phyloP scores from a whole-genome alignment of 768 basidiomycete species.

The Suillus fuscotomentosus region DNA sequence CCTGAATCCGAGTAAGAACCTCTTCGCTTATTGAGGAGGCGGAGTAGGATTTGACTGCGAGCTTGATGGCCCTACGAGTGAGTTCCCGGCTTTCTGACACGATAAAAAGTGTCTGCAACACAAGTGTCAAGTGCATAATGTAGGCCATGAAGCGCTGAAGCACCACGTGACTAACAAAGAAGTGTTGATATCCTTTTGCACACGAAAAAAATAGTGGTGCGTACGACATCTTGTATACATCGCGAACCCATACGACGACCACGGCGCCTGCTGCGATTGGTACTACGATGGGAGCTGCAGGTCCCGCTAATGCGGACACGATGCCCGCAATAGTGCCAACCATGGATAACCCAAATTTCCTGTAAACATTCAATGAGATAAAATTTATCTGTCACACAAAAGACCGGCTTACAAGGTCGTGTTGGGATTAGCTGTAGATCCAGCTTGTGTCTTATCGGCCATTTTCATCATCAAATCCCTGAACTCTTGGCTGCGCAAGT shows the following conservation, averaged over 20 bases:
- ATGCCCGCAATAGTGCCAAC: background rate
- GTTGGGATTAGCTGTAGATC: too few species aligned
- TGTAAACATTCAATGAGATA: background rate
- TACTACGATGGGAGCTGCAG: background rate
- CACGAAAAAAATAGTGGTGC: background rate
- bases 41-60: background rate
- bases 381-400: background rate
- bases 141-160: slow-evolving; percentile 21
- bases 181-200: background rate
- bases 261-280: background rate
- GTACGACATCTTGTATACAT: background rate
- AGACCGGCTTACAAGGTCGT: too few species aligned
- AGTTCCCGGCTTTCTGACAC: background rate
- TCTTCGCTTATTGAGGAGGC: background rate
- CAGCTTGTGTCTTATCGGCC: too few species aligned
- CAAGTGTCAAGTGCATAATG: slow-evolving; percentile 23
- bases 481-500: too few species aligned
- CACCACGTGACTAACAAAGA: slow-evolving; percentile 1
- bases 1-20: background rate
- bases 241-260: background rate
- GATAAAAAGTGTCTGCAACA: slow-evolving; percentile 20
- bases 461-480: too few species aligned
- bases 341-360: background rate
- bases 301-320: background rate
- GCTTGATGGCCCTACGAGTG: background rate